Conservation (phyloP, 2,329 filamentous ascomycete species). For the Monosporascus cannonballus region DNA sequence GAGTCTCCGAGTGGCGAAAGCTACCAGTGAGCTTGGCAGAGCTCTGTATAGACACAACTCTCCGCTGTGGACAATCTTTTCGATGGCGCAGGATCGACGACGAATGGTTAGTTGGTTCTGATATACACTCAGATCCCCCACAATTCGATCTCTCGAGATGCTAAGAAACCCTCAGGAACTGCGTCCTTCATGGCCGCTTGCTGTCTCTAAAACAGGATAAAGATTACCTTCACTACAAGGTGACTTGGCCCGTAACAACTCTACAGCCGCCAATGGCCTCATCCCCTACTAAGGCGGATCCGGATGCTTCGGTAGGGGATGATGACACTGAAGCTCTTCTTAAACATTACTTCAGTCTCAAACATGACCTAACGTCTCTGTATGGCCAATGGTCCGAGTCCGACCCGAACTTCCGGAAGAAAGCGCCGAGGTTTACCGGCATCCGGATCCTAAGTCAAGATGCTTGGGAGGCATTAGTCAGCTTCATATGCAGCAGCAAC, state of each 20-base stretch:
- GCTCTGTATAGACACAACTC: conserved; percentile 87
- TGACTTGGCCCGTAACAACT: conserved; percentile 48
- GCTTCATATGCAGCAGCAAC: conserved; percentile 98
- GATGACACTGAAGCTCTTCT: conserved; percentile 73
- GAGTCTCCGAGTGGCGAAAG: conserved; percentile 76
- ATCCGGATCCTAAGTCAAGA: conserved; percentile 91
- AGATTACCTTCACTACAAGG: conserved; percentile 72
- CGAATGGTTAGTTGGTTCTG: conserved; percentile 60
- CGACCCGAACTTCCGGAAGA: conserved; percentile 83
- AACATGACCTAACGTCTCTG: conserved; percentile 65
- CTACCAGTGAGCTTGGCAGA: conserved; percentile 77
- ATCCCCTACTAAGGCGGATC: conserved; percentile 25
- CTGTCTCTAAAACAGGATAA: conserved; percentile 79
- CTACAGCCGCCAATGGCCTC: conserved; percentile 27
- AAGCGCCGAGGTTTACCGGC: conserved; percentile 80
- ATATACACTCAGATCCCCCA: background rate
- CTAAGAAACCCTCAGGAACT: conserved; percentile 50
- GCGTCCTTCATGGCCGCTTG: conserved; percentile 78
- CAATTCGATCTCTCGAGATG: background rate
- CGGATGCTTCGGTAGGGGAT: conserved; percentile 32
- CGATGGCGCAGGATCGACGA: conserved; percentile 83
- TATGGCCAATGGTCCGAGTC: conserved; percentile 83
- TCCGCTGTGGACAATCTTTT: conserved; percentile 94
- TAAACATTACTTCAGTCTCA: conserved; percentile 80
- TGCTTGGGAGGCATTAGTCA: conserved; percentile 88